Base-by-base conservation (phyloP, 1,139 yeast species). In the Candida glucosophila region DNA sequence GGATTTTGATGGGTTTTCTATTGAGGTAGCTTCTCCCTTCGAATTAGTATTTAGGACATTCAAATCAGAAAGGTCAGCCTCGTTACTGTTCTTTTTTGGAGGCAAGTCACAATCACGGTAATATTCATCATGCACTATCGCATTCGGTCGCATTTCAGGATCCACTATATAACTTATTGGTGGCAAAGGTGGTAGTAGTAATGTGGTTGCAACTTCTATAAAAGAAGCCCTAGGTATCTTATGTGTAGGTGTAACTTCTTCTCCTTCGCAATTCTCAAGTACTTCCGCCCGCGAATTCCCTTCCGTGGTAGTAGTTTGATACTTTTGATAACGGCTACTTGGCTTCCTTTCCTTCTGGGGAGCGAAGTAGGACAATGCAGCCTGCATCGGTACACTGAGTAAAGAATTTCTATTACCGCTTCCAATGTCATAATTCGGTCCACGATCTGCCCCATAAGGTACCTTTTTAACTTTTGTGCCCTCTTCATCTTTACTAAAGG, bases 111-210 rank as follows among this genome's bases (percentile, higher is more conserved):
- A 32, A 22, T 60, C 67, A 14, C 44, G 31, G 34, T 63, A 64
- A 1, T 59, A 40, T 29, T 60, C 59, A 34, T 64, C 70, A 32
- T 63, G 67, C 11, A 64, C 34, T 10, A 64, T 53, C 5, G 58
- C 52, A 26, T 54, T 40, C 6, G 52, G 58, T 15, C 71, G 39
- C 7, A 52, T 43, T 5, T 46, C 52, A 39, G 55, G 94, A 43
- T 86, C 83, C 18, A 71, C 69, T 12, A 90, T 71, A 47, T 70
- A 90, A 29, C 68, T 65, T 28, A 61, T 43, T 0, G 88, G 68
- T 1, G 98, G 98, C 6, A 80, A 55, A 1, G 96, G 95, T 1
- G 97, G 97, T n/a, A 83, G 52, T 3, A 90, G 52, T 7, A 86
- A 69, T 1, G 86, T 69, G 1, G 85, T 71, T 0, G 93, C 94